phyloP scores from a whole-genome alignment of 345 rosid genomes.

The Corchorus capsularis region DNA sequence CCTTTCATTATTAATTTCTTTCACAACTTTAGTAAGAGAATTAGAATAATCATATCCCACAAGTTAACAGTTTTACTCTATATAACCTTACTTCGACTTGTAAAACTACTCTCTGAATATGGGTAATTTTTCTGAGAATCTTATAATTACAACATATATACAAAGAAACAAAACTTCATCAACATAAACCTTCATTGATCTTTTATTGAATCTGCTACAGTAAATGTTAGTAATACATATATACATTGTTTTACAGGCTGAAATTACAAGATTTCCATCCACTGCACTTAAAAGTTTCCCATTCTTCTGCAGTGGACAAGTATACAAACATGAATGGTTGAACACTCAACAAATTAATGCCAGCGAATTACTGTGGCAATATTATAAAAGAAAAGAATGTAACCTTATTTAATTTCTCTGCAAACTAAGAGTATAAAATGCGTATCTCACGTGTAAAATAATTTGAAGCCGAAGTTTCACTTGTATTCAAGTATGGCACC shows the following conservation, averaged over 20 bases:
- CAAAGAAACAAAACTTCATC: too few relatives aligned
- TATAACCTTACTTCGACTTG: too few relatives aligned
- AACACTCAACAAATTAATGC: background rate
- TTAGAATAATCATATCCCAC: too few relatives aligned
- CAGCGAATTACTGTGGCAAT: background rate
- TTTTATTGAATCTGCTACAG: background rate
- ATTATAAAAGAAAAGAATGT: background rate
- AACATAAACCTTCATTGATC: too few relatives aligned
- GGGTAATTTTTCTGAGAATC: background rate
- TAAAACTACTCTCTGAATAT: background rate
- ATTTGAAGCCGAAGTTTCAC: slow-evolving; percentile 22
- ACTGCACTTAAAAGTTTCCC: background rate
- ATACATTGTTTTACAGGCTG: background rate
- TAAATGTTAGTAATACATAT: too few relatives aligned
- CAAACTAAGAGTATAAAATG: background rate
- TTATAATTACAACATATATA: too few relatives aligned
- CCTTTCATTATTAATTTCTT: too few relatives aligned
- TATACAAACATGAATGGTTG: background rate
- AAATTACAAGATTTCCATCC: background rate
- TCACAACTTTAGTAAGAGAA: too few relatives aligned
- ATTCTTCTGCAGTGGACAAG: background rate
- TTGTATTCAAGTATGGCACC: slow-evolving; percentile 66
- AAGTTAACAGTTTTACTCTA: too few relatives aligned
- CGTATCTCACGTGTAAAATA: background rate
- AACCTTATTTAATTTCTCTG: background rate